Conservation (phyloP, 2,329 filamentous ascomycete species). For the Diaporthe amygdali region DNA sequence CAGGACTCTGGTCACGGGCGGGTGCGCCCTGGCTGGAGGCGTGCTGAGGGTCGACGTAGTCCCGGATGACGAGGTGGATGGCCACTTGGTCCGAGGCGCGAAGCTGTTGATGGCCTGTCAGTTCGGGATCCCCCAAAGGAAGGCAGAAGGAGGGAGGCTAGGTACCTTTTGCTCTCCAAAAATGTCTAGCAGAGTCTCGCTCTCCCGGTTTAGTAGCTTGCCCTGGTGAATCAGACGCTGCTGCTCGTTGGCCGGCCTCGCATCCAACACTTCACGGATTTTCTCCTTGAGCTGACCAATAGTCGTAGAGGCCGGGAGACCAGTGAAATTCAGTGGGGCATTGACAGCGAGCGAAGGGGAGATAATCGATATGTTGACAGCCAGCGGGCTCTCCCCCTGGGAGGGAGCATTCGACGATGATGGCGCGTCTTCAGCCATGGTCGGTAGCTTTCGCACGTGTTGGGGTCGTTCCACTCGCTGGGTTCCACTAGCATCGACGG, state of each 20-base stretch:
- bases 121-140: background rate
- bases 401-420: conserved; percentile 33
- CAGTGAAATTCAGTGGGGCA: conserved; percentile 54
- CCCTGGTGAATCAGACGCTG: conserved; percentile 68
- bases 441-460: conserved; percentile 27
- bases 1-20: conserved; percentile 30
- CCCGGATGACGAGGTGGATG: conserved; percentile 59
- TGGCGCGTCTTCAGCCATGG: conserved; percentile 46
- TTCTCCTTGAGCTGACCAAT: conserved; percentile 62
- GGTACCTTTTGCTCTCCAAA: conserved; percentile 61
- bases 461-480: conserved; percentile 16
- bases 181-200: conserved; percentile 60
- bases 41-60: conserved; percentile 36
- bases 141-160: background rate
- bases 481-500: background rate
- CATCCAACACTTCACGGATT: conserved; percentile 56
- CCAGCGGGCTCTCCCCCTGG: conserved; percentile 33
- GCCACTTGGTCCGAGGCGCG: conserved; percentile 53
- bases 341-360: conserved; percentile 63
- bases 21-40: conserved; percentile 32
- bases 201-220: conserved; percentile 58
- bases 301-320: conserved; percentile 55
- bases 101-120: conserved; percentile 39
- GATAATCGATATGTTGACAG: conserved; percentile 62
- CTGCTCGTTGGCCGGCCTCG: conserved; percentile 57